Conservation (phyloP, 208 protist genomes). For the Wallacemonas sp. region DNA sequence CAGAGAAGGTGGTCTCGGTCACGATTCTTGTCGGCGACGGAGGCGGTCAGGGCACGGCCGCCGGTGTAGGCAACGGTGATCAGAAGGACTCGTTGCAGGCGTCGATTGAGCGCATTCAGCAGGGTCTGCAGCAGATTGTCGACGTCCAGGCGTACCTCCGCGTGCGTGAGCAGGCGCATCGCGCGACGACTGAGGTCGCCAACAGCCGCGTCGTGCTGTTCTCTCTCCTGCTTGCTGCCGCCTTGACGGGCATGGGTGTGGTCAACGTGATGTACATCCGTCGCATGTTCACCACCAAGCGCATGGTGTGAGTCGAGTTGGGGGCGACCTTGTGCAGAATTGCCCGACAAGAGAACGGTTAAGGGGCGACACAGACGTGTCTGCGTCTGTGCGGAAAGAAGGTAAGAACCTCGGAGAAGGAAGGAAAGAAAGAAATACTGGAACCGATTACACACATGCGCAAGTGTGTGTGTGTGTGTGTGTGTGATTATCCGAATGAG, state of each 20-base stretch:
- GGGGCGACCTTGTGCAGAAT: no score
- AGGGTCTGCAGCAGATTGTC: slow-evolving; percentile 74
- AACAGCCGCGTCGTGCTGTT: slow-evolving; percentile 86
- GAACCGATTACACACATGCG: no score
- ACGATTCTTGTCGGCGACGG: slow-evolving; percentile 54
- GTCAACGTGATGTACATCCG: slow-evolving; percentile 80
- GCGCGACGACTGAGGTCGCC: slow-evolving; percentile 77
- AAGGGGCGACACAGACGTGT: no score
- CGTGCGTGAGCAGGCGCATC: slow-evolving; percentile 68
- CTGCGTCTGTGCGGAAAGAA: no score
- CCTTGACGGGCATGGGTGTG: slow-evolving; percentile 67
- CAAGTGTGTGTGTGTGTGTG: no score
- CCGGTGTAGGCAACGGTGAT: slow-evolving; percentile 1
- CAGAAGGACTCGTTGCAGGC: slow-evolving; percentile 53
- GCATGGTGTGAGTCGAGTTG: slow-evolving; percentile 56
- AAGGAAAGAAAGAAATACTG: no score
- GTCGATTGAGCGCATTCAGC: slow-evolving; percentile 59
- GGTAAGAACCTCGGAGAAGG: no score
- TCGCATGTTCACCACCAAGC: slow-evolving; percentile 74
- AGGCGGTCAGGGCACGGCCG: neutral
- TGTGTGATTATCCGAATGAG: no score
- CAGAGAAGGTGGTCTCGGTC: slow-evolving; percentile 82
- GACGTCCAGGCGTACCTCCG: slow-evolving; percentile 77
- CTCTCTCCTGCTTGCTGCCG: slow-evolving; percentile 69
- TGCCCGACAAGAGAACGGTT: no score